Base-by-base conservation (phyloP, 805 yeast genomes). In the Candida lessepsii region DNA sequence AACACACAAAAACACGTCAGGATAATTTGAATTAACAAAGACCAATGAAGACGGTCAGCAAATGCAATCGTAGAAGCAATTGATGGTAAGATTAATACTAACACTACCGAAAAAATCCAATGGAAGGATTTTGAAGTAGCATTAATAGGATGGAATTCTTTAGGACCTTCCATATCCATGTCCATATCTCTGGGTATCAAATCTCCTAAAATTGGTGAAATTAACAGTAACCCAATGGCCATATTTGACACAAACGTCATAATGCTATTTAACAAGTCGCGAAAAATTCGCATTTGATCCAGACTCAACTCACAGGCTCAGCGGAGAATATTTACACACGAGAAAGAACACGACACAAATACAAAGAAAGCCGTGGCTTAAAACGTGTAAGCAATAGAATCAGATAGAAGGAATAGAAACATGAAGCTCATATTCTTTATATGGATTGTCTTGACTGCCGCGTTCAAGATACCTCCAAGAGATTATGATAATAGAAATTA, bases 91-190 rank as follows among this genome's bases (percentile, higher is more conserved):
- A 83, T 48, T 19, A 82, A 64, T 16, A 80, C 51, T 4, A 76
- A 35, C 1, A 61, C 46, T 15, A 81, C 38, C 0, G 86, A 63
- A 15, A 70, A 33, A 14, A 83, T 53, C 88, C 88, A 84, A 53
- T 84, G 91, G 54, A 80, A 69, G 0, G 83, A 63, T 50, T 78
- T 80, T 6, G 79, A 63, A 2, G 65, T 70, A 6, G 80, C 76
- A 41, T 75, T 64, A 8, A 67, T 57, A 2, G 74, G 73, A 39
- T 69, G 73, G 57, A 65, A 68, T 45, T 65, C 71, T 8, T 51
- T 61, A 11, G 50, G 60, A 37, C 45, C 53, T 30, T 57, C 50
- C 54, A 47, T 49, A n/a, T 46, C 56, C 56, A 51, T 52, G 9
- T 44, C 46, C 36, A 29, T 37, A 27, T 28, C 41, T 21, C 35